phyloP scores from a whole-genome alignment of 306 rosid species.

The Trichosanthes truncata region DNA sequence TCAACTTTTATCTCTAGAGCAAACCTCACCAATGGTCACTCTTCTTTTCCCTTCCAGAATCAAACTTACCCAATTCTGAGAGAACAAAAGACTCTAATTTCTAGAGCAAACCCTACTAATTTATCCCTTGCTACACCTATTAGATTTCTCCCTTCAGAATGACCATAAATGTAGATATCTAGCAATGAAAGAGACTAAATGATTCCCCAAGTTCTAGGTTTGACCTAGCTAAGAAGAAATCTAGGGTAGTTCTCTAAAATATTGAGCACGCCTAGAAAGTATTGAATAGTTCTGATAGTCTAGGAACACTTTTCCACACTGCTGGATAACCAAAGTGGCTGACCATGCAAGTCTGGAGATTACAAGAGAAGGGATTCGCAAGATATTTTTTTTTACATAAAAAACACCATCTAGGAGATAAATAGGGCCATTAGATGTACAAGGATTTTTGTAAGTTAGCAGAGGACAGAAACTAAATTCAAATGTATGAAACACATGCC shows the following conservation, averaged over 20 bases:
- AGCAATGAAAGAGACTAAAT: too few species aligned
- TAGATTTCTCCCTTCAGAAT: neutral
- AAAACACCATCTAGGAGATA: neutral
- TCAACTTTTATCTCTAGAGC: neutral
- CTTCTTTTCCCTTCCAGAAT: neutral
- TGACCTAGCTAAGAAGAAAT: neutral
- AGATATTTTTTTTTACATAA: neutral
- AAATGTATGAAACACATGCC: neutral
- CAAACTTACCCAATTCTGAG: neutral
- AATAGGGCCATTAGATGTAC: neutral
- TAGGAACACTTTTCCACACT: neutral
- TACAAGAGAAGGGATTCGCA: neutral
- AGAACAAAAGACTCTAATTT: neutral
- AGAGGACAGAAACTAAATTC: neutral
- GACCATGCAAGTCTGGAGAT: too few species aligned
- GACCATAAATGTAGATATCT: neutral
- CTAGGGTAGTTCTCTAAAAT: neutral
- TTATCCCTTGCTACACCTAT: too few species aligned
- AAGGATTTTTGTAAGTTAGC: neutral
- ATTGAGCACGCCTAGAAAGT: neutral
- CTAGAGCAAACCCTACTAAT: neutral
- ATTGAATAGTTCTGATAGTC: neutral
- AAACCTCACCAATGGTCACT: neutral
- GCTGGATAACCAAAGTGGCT: too few species aligned
- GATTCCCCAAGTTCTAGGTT: neutral